These are phyloP conservation scores for Ceratorhiza oryzae-sativae DNA, from an alignment of 1,284 basidiomycete genomes.

Conservation along the genomic window DNA sequence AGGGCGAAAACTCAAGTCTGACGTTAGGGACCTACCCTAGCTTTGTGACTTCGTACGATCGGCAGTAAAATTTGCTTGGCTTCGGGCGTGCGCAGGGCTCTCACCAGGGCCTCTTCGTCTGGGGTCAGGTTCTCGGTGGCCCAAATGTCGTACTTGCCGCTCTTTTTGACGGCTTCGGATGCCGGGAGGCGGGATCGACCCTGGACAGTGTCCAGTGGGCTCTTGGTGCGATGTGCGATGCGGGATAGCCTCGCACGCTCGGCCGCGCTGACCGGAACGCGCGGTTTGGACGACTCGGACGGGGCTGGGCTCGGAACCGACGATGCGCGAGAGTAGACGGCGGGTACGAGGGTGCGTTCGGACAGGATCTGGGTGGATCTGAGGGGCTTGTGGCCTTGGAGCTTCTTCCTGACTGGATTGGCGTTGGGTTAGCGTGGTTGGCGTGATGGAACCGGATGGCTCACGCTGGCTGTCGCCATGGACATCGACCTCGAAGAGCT, in stretches of 20 bases:
- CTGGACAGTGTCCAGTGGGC: conserved; percentile 62
- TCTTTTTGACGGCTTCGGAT: conserved; percentile 70
- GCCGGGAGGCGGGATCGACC: conserved; percentile 47
- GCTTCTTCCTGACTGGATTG: conserved; percentile 47
- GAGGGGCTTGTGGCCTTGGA: conserved; percentile 60
- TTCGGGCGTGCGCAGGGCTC: conserved; percentile 47
- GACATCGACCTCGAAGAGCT: conserved; percentile 81
- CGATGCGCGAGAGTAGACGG: conserved; percentile 65
- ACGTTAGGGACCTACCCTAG: conserved; percentile 58
- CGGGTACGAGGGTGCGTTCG: conserved; percentile 85
- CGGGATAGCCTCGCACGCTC: conserved; percentile 79
- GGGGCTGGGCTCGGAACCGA: conserved; percentile 6
- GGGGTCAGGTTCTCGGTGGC: conserved; percentile 50
- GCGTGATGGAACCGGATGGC: conserved; percentile 44
- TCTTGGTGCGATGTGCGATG: conserved; percentile 73
- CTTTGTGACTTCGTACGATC: conserved; percentile 53
- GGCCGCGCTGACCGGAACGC: conserved; percentile 57
- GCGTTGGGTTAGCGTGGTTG: background rate
- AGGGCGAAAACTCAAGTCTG: background rate
- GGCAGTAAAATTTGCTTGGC: conserved; percentile 46
- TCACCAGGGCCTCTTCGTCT: conserved; percentile 54
- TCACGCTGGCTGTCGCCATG: conserved; percentile 78
- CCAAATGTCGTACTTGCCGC: conserved; percentile 81
- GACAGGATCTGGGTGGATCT: conserved; percentile 83
- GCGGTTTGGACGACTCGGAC: conserved; percentile 49